Conservation (phyloP, 2,329 filamentous ascomycete genomes). For the Hypoxylon sp. region DNA sequence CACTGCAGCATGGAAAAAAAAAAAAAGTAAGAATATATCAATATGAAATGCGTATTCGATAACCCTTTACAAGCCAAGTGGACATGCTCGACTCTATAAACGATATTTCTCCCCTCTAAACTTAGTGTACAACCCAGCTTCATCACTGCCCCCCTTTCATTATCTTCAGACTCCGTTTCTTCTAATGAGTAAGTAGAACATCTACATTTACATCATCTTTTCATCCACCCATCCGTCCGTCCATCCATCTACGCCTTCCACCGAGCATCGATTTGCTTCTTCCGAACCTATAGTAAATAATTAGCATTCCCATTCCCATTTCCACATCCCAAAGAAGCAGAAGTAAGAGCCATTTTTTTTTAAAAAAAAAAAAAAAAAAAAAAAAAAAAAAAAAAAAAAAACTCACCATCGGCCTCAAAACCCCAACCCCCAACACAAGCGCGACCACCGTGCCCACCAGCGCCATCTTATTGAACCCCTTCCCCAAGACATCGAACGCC, state of each 20-base stretch:
- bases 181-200: background rate
- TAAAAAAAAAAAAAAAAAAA: conserved; percentile 8
- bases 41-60: conserved; percentile 11
- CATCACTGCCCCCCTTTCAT: background rate
- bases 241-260: conserved; percentile 48
- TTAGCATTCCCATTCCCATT: conserved; percentile 30
- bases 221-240: background rate
- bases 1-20: background rate
- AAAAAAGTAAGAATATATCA: background rate
- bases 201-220: background rate
- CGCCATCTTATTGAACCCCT: conserved; percentile 92
- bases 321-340: background rate
- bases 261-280: conserved; percentile 64
- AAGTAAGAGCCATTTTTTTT: background rate
- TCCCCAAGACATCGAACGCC: conserved; percentile 92
- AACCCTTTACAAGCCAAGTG: background rate
- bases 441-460: conserved; percentile 87
- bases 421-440: conserved; percentile 80
- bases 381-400: conserved; percentile 16
- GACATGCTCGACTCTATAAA: background rate
- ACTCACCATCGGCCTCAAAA: conserved; percentile 88
- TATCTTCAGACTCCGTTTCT: background rate
- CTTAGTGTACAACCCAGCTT: conserved; percentile 9
- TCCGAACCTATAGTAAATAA: conserved; percentile 58
- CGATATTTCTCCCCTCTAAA: background rate